Percentiles rank a stretch among this genome's conserved stretches.
phyloP scores from a whole-genome alignment of 768 basidiomycete species.

The Lactarius akahatsu region DNA sequence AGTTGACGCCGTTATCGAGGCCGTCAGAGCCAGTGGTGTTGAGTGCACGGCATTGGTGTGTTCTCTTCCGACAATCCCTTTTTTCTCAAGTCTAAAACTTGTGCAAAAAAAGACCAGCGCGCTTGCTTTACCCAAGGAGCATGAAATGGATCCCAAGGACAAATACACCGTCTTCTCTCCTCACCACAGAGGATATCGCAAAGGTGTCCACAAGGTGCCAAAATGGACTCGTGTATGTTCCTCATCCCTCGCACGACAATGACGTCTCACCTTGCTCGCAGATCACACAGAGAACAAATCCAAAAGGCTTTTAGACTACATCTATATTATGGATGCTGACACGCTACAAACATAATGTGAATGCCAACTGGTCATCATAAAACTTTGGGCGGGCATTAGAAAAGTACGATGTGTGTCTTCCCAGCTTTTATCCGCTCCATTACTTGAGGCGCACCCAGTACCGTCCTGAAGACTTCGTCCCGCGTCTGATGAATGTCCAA shows the following conservation, averaged over 20 bases:
- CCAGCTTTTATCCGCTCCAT: constrained; percentile 65
- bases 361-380: background rate
- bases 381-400: constrained; percentile 42
- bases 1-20: constrained; percentile 91
- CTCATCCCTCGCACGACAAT: background rate
- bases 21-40: constrained; percentile 80
- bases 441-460: constrained; percentile 63
- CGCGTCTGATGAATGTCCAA: constrained; percentile 83
- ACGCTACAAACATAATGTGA: constrained; percentile 13
- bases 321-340: constrained; percentile 2
- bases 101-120: constrained; percentile 56
- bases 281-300: constrained; percentile 86
- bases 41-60: constrained; percentile 74
- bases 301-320: constrained; percentile 72
- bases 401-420: constrained; percentile 77
- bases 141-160: constrained; percentile 89
- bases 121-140: constrained; percentile 84
- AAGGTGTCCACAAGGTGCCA: constrained; percentile 96
- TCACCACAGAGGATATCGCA: constrained; percentile 73
- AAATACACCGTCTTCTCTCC: constrained; percentile 92
- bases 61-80: constrained; percentile 20
- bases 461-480: constrained; percentile 73
- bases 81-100: background rate
- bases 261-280: constrained; percentile 34
- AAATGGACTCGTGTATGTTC: constrained; percentile 87